Evolutionary conservation across 1,284 basidiomycete genomes (phyloP).

Genomic region (Golubevia pallescens): DNA sequence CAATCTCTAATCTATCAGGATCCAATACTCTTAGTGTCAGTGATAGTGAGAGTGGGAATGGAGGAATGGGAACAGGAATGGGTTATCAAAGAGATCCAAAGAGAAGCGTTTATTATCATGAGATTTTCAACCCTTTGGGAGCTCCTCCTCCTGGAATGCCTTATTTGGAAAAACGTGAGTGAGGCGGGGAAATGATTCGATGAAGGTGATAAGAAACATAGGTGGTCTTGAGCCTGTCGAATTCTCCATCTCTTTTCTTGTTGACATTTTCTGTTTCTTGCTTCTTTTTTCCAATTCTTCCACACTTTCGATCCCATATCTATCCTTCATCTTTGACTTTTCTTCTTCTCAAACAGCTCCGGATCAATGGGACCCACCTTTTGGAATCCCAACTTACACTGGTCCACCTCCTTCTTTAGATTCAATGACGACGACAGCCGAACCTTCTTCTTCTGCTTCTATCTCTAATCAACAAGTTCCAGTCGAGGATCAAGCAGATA

Average conservation of each 20-base stretch:
- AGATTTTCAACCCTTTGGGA: constrained; percentile 60
- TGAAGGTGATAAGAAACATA: constrained; percentile 9
- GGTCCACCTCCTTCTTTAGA: constrained; percentile 7
- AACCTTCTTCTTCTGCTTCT: neutral
- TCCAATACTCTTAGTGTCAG: neutral
- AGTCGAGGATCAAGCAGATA: neutral
- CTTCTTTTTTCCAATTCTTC: neutral
- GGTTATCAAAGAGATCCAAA: constrained; percentile 26
- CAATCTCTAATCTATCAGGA: neutral
- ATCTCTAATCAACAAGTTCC: neutral
- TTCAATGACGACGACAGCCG: constrained; percentile 5
- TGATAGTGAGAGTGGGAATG: no score
- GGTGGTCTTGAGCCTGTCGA: no score
- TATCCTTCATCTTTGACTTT: neutral
- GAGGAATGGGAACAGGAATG: constrained; percentile 3
- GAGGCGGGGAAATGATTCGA: constrained; percentile 8
- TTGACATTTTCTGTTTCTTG: neutral
- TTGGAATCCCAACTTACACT: constrained; percentile 22
- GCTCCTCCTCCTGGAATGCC: constrained; percentile 64
- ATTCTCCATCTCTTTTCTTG: neutral
- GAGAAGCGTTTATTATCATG: constrained; percentile 60
- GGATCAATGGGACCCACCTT: neutral
- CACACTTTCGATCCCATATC: neutral
- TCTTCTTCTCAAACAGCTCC: neutral
- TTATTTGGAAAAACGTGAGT: constrained; percentile 42